A percentile compares a stretch with the other conserved stretches of the same genome.
Evolutionary conservation across 106 monocot species (phyloP).

Genomic region (Acorus gramineus): DNA sequence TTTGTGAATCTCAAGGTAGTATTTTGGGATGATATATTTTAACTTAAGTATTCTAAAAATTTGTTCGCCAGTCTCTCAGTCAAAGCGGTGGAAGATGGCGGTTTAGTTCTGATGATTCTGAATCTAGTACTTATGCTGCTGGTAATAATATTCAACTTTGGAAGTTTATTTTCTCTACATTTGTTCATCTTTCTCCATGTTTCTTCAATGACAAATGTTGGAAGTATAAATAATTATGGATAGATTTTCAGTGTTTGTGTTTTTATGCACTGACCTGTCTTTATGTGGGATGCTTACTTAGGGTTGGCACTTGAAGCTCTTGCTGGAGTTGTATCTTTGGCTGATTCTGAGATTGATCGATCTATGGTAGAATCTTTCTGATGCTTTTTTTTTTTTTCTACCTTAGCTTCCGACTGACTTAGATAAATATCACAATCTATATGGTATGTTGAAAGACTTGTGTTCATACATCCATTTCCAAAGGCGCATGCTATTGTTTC

Average conservation of each 20-base stretch:
- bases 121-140: constrained; percentile 81
- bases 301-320: constrained; percentile 89
- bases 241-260: not conserved
- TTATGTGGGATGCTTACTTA: constrained; percentile 11
- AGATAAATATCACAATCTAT: too few relatives aligned
- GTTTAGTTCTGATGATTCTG: constrained; percentile 54
- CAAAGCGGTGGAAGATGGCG: constrained; percentile 99
- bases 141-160: constrained; percentile 29
- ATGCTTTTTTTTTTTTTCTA: too few relatives aligned
- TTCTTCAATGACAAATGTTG: too few relatives aligned
- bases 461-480: too few relatives aligned
- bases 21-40: not conserved
- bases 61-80: constrained; percentile 52
- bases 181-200: not conserved
- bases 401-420: too few relatives aligned
- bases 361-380: constrained; percentile 45
- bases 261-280: not conserved
- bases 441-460: too few relatives aligned
- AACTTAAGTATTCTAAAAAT: not conserved
- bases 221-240: too few relatives aligned
- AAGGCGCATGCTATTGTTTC: too few relatives aligned
- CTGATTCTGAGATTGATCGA: constrained; percentile 61
- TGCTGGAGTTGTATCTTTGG: constrained; percentile 68
- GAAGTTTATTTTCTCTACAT: constrained; percentile 1
- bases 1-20: not conserved